Evolutionary conservation across 2,329 filamentous ascomycete species (phyloP).

Genomic region (Neonectria hederae): DNA sequence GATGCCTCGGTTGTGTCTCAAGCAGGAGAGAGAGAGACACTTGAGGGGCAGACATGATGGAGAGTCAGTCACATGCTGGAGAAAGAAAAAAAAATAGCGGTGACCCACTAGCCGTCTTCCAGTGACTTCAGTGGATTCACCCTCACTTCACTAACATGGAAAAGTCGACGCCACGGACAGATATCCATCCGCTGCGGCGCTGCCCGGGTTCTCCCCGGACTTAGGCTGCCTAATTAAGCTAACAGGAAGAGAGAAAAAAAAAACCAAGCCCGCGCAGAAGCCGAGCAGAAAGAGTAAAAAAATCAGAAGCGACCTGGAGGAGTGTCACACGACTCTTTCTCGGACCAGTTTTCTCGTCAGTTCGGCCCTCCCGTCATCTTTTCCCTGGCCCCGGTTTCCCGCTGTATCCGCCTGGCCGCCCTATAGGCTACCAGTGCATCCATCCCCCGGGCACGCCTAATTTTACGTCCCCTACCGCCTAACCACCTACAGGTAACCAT

Average conservation of each 20-base stretch:
- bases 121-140: slow-evolving; percentile 3
- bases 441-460: too few species aligned
- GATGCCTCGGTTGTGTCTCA: slow-evolving; percentile 9
- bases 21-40: not conserved
- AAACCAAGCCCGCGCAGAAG: slow-evolving; percentile 21
- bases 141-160: not conserved
- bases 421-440: too few species aligned
- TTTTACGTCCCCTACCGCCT: slow-evolving; percentile 13
- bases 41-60: not conserved
- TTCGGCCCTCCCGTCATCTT: not conserved
- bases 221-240: not conserved
- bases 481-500: not conserved
- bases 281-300: slow-evolving; percentile 18
- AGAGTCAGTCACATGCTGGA: slow-evolving; percentile 15
- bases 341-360: slow-evolving; percentile 6
- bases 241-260: slow-evolving; percentile 2
- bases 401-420: too few species aligned
- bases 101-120: slow-evolving; percentile 12
- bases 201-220: slow-evolving; percentile 21
- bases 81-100: not conserved
- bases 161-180: slow-evolving; percentile 9
- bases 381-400: slow-evolving; percentile 9
- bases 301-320: slow-evolving; percentile 20
- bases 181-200: slow-evolving; percentile 1
- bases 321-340: slow-evolving; percentile 38